Base-by-base conservation (phyloP, 495 filamentous ascomycete species). In the Sabuloglossum arenarium region DNA sequence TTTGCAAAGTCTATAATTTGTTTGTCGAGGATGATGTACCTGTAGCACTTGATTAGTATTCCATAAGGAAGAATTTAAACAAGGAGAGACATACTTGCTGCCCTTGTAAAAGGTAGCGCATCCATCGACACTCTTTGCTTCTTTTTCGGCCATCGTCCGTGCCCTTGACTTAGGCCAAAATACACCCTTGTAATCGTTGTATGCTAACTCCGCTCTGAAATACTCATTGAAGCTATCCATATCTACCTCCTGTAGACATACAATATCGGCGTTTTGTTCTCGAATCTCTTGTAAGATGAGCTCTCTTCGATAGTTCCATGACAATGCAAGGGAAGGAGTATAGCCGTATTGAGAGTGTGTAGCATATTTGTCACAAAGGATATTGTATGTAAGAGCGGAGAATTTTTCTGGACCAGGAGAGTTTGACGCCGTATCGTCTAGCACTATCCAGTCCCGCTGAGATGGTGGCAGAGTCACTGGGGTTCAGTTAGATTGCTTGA, bases 61-160 rank as follows among this genome's bases (percentile, higher is more conserved):
- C 10, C 1, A 29, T 56, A 19, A 1, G 30, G 5, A 53, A 29
- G 0, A 32, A n/a, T 29, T 29, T 23, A 1, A 50, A 21, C 25
- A 57, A 23, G 11, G 19, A 6, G 23, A 47, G 54, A 58, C 56
- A 12, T 56, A 69, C 72, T 94, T 94, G 69, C 75, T 84, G 59
- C 73, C 77, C 69, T 94, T 98, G 75, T 85, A 97, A 67, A 98
- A 96, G 30, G 86, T 90, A 30, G 91, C 91, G 68, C 91, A 98
- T 19, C 91, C 91, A 71, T 98, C 91, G 5, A 98, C 88, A 16
- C 70, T 66, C 63, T 82, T 85, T 12, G 87, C 84, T 55, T 97
- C 88, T 60, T 82, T 84, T 63, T 89, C 85, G 31, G 78, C 77
- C 86, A 97, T 90, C 16, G 89, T 94, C 72, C 84, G 83, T 25